Base-by-base conservation (phyloP, 169 alveolate genomes). In the Plasmodium yoelii region DNA sequence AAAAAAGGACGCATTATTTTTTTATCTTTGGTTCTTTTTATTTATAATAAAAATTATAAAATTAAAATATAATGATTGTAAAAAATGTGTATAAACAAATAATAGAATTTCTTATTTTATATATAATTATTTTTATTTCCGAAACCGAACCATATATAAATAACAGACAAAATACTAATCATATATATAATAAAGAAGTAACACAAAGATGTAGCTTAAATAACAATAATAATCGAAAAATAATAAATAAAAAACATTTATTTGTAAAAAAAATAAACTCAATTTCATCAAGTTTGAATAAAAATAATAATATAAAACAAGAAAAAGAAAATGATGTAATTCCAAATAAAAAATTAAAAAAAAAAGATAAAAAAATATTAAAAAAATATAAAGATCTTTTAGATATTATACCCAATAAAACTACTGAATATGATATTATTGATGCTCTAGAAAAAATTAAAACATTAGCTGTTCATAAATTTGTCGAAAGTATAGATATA, bases 381-480 rank as follows among this genome's bases (percentile, higher is more conserved):
- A 82, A 82, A 82, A 82, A 82, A 47, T 82, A 82, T 53, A 82
- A 82, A 53, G 73, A 82, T 42, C 51, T 67, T 56, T 49, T 82
- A 47, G 90, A 82, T 34, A 67, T 82, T 28, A 18, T 82, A 57
- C 90, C 90, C 13, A 82, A 67, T 12, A 82, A 42, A 82, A 47
- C 26, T 49, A 68, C 28, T 2, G 90, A 82, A 57, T 82, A 67
- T 82, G 64, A 39, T 19, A 67, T 82, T 0, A 65, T 67, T 24
- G 90, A 82, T 19, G 90, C 90, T 5, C n/a, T 82, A 22, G 90
- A 82, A 47, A 82, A 67, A 82, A 82, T 82, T 26, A 82, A 82
- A 82, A 67, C 59, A 12, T 82, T 82, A 61, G 90, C 90, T 57
- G 57, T 82, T 10, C 90, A 82, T 82, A 82, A 82, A 67, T 82